Conservation (phyloP, 2,329 filamentous ascomycete species). For the Fusarium kyushuense region DNA sequence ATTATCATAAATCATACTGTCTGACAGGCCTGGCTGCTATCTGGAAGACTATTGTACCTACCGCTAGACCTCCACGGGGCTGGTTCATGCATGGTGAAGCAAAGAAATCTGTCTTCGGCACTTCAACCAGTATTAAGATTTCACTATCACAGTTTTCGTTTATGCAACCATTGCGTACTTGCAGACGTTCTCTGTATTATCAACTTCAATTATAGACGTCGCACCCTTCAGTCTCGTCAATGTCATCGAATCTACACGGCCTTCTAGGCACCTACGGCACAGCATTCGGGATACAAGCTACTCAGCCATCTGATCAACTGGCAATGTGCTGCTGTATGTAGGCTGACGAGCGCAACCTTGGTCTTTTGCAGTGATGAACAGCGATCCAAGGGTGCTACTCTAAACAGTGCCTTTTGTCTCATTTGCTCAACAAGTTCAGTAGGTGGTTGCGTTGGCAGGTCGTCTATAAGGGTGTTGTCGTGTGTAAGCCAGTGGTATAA, state of each 20-base stretch:
- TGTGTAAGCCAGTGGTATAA: conserved; percentile 24
- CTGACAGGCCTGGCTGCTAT: conserved; percentile 16
- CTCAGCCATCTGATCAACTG: conserved; percentile 37
- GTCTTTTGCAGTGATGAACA: conserved; percentile 6
- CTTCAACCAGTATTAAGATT: conserved; percentile 9
- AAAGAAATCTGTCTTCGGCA: conserved; percentile 3
- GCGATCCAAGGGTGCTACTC: conserved; percentile 9
- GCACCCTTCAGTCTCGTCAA: conserved; percentile 37
- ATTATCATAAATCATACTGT: conserved; percentile 26
- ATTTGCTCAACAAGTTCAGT: conserved; percentile 22
- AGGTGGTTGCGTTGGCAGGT: conserved; percentile 38
- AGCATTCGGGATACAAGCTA: conserved; percentile 22
- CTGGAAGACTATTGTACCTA: conserved; percentile 6
- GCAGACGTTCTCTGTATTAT: conserved; percentile 26
- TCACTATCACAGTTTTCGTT: conserved; percentile 24
- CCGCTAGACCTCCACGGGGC: conserved; percentile 4
- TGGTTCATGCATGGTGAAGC: conserved; percentile 5
- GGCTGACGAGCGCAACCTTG: conserved; percentile 42
- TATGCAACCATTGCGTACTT: conserved; percentile 18
- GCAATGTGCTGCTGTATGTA: conserved; percentile 32
- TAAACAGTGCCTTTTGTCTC: conserved; percentile 14
- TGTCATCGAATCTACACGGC: conserved; percentile 35
- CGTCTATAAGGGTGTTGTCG: conserved; percentile 27
- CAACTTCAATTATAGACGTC: conserved; percentile 17
- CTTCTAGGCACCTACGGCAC: conserved; percentile 33